Evolutionary conservation across 495 filamentous ascomycete species (phyloP).

Genomic region (Hypomontagnella monticulosa): DNA sequence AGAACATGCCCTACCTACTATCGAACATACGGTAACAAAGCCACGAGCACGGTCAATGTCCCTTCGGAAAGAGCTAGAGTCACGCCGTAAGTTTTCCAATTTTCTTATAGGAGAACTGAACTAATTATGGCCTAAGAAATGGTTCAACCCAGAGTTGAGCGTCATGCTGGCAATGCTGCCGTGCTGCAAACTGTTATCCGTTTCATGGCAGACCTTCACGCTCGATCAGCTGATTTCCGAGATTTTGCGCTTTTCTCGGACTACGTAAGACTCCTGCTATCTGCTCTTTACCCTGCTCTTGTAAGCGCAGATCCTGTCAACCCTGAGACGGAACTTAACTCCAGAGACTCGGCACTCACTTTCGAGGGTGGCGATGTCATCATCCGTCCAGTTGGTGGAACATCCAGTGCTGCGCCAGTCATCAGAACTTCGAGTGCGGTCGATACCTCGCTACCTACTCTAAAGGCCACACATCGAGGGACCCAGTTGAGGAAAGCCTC

Average conservation of each 20-base stretch:
- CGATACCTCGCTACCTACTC: constrained; percentile 49
- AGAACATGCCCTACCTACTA: constrained; percentile 26
- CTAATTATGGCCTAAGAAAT: constrained; percentile 44
- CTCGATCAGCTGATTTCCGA: constrained; percentile 75
- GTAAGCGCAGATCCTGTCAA: constrained; percentile 84
- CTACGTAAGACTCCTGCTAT: constrained; percentile 80
- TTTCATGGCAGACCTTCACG: constrained; percentile 80
- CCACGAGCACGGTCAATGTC: constrained; percentile 60
- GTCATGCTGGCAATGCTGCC: constrained; percentile 58
- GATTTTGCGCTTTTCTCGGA: constrained; percentile 81
- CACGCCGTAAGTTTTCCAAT: constrained; percentile 53
- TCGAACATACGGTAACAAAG: constrained; percentile 44
- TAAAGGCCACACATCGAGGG: constrained; percentile 54
- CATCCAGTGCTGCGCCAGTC: constrained; percentile 65
- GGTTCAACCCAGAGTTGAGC: constrained; percentile 55
- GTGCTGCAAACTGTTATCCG: constrained; percentile 78
- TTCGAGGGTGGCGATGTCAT: constrained; percentile 89
- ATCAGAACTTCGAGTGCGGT: constrained; percentile 72
- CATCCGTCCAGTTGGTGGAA: constrained; percentile 74
- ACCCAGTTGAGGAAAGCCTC: constrained; percentile 76
- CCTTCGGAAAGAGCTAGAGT: constrained; percentile 59
- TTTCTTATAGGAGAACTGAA: neutral
- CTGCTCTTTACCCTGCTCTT: constrained; percentile 82
- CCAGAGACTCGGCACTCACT: constrained; percentile 77
- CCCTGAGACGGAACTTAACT: constrained; percentile 83